Evolutionary conservation across 2,329 filamentous ascomycete species (phyloP), one percentile per base, ranked within the genome.

Genomic region (Diaporthe caulivora): DNA sequence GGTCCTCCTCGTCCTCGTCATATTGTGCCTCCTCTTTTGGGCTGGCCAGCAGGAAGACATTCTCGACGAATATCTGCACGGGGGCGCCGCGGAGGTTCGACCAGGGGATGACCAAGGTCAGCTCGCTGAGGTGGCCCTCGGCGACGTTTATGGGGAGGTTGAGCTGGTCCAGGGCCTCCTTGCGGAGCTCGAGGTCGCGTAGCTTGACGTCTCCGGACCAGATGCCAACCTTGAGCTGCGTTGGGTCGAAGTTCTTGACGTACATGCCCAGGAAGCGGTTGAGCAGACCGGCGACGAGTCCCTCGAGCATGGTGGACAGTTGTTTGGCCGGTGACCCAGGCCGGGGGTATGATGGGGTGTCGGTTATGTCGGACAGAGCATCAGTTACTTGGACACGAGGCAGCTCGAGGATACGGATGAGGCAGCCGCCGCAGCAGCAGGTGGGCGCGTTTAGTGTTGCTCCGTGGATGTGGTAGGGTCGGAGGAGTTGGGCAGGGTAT

Each of bases 211-310:
- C 97, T 79, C 97, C 97, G 29, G 94, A 97, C 97, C 96, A 99
- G 80, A 99, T 99, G 76, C 97, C 97, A 76, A 99, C 95, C 82
- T 99, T 99, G 77, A 99, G 90, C 87, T 99, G 97, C 80, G 95
- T 93, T 71, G 97, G 95, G 84, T 99, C 97, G 83, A 99, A 99
- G 85, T 99, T 98, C 89, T 97, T 95, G 84, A 99, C 96, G 84
- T 99, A 99, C 93, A 98, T 98, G 89, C 97, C 97, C 91, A 99
- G 87, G 86, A 99, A 98, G 87, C 97, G 94, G 87, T 99, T 99
- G 79, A 99, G 92, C 87, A 99, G 89, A 85, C 96, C 97, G 79
- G 97, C 95, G 77, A 98, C 97, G 79, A 99, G 89, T 78, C 95
- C 94, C 90, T 99, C 97, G 86, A 99, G 91, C 97, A 99, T 99